Conservation (phyloP, 2,329 filamentous ascomycete species). For the Pseudogymnoascus sp. region DNA sequence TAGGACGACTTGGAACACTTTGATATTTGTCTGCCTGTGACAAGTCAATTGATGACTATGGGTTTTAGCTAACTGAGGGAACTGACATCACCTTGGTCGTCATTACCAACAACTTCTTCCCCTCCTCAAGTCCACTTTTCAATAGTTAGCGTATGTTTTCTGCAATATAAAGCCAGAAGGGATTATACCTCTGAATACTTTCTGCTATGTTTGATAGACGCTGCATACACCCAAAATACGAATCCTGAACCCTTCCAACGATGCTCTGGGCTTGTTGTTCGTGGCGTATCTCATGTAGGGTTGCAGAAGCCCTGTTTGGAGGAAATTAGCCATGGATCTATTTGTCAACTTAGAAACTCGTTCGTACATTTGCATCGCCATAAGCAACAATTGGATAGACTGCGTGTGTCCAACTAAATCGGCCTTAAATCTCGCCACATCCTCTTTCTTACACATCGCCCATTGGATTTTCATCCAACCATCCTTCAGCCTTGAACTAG, state of each 20-base stretch:
- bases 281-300: conserved; percentile 12
- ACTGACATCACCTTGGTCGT: conserved; percentile 7
- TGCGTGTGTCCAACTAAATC: conserved; percentile 23
- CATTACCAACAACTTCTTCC: background rate
- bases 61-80: background rate
- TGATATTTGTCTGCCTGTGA: conserved; percentile 5
- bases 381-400: conserved; percentile 25
- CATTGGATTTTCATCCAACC: conserved; percentile 25
- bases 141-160: background rate
- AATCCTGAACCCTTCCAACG: background rate
- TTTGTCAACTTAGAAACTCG: background rate
- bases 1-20: conserved; percentile 8
- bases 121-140: conserved; percentile 1
- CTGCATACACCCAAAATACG: conserved; percentile 11
- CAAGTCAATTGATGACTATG: background rate
- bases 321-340: background rate
- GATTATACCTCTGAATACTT: background rate
- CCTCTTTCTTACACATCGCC: conserved; percentile 25
- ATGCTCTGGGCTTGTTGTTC: conserved; percentile 11
- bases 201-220: background rate
- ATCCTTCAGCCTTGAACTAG: conserved; percentile 18
- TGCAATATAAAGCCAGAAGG: background rate
- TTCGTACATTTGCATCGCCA: conserved; percentile 22
- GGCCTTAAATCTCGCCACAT: conserved; percentile 23
- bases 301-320: background rate